phyloP scores from a whole-genome alignment of 2,329 filamentous ascomycete species.

The Pseudopithomyces chartarum region DNA sequence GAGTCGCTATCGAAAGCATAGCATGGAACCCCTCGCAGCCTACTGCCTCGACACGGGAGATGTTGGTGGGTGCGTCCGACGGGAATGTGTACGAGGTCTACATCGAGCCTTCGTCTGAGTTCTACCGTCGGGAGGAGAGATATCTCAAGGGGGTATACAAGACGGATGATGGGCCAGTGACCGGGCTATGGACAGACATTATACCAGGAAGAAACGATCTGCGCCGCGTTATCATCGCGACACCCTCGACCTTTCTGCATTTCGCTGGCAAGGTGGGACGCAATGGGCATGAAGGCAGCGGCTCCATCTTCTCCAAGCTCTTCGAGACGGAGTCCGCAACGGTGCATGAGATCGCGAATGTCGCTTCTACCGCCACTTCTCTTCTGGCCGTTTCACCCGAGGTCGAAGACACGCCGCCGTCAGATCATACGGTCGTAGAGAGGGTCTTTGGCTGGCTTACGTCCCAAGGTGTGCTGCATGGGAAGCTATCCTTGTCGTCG shows the following conservation, averaged over 20 bases:
- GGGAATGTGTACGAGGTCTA: conserved; percentile 94
- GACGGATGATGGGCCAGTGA: conserved; percentile 79
- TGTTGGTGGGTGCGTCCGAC: conserved; percentile 87
- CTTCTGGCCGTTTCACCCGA: conserved; percentile 79
- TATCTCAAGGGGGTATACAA: conserved; percentile 85
- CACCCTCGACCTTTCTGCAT: conserved; percentile 77
- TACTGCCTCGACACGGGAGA: conserved; percentile 92
- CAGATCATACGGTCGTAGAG: conserved; percentile 65
- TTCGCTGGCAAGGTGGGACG: conserved; percentile 78
- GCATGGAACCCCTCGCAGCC: conserved; percentile 95
- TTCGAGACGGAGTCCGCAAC: conserved; percentile 86
- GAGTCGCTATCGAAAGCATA: conserved; percentile 84
- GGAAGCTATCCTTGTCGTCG: conserved; percentile 71
- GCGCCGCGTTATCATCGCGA: conserved; percentile 79
- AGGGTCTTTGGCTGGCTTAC: conserved; percentile 89
- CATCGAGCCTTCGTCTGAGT: conserved; percentile 92
- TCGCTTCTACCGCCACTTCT: conserved; percentile 65
- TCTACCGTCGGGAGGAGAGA: conserved; percentile 93
- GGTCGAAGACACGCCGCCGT: conserved; percentile 52
- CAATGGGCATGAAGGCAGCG: conserved; percentile 75
- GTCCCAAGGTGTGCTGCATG: conserved; percentile 84
- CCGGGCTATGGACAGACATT: conserved; percentile 82
- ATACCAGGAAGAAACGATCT: conserved; percentile 71
- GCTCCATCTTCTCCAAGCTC: conserved; percentile 82
- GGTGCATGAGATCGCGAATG: conserved; percentile 71